A percentile compares a stretch with the other conserved stretches of the same genome.
Evolutionary conservation across 768 basidiomycete genomes (phyloP).

Genomic region (Lentinus tigrinus): DNA sequence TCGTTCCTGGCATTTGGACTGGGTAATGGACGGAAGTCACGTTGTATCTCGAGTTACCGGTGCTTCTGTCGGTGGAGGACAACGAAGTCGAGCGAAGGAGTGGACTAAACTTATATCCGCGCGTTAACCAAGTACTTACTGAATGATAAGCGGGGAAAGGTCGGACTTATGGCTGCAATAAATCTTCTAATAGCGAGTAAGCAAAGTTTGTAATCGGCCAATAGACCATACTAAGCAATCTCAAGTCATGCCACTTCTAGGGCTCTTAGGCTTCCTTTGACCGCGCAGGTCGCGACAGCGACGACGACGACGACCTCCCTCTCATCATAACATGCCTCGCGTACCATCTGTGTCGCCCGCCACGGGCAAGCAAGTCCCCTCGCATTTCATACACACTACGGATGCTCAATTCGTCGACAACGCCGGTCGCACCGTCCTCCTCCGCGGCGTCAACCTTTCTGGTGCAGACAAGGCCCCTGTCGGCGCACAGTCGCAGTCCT

Average conservation of each 20-base stretch:
- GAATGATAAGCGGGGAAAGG: too few species aligned
- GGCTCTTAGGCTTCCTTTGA: too few species aligned
- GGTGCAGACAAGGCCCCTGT: constrained; percentile 85
- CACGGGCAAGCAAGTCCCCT: constrained; percentile 46
- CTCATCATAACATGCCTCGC: constrained; percentile 43
- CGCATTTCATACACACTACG: constrained; percentile 64
- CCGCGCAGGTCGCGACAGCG: not conserved
- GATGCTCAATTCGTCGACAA: constrained; percentile 72
- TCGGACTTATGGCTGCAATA: not conserved
- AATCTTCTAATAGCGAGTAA: not conserved
- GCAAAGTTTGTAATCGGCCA: not conserved
- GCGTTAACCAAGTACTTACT: too few species aligned
- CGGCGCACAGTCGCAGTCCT: constrained; percentile 61
- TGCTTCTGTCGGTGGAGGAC: too few species aligned
- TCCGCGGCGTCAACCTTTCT: constrained; percentile 94
- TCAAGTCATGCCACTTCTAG: not conserved
- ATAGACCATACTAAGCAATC: not conserved
- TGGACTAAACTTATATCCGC: too few species aligned
- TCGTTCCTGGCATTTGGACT: too few species aligned
- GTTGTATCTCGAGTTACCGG: too few species aligned
- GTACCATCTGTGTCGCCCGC: constrained; percentile 59
- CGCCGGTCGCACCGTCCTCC: constrained; percentile 70
- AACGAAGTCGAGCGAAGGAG: too few species aligned
- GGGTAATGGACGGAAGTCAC: too few species aligned
- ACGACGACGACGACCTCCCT: not conserved